Conservation (phyloP, 257 asterid species). For the Mentha longifolia region DNA sequence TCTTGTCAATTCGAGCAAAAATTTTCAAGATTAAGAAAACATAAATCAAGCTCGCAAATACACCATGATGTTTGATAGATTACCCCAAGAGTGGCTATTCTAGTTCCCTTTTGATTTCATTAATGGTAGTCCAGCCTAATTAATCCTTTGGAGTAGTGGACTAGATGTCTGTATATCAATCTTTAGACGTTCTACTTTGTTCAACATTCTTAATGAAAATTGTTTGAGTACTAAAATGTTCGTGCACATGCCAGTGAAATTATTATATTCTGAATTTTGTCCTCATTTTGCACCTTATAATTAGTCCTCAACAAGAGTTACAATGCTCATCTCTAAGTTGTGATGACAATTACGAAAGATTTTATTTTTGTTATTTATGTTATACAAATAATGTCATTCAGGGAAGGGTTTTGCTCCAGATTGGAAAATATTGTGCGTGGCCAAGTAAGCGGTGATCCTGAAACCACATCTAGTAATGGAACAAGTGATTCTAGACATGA, state of each 20-base stretch:
- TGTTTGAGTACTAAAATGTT: not conserved
- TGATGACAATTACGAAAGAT: not conserved
- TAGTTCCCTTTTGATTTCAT: not conserved
- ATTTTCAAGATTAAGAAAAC: constrained; percentile 1
- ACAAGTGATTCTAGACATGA: constrained; percentile 49
- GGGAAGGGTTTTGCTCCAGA: constrained; percentile 88
- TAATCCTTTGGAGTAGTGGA: constrained; percentile 19
- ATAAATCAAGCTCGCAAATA: not conserved
- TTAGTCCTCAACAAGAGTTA: constrained; percentile 9
- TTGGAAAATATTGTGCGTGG: constrained; percentile 68
- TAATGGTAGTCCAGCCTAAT: constrained; percentile 7
- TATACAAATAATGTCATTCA: constrained; percentile 39
- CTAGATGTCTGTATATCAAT: constrained; percentile 7
- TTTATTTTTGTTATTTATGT: constrained; percentile 13
- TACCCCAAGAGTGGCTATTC: not conserved
- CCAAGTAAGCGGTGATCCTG: constrained; percentile 67
- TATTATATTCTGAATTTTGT: not conserved
- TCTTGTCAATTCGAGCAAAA: constrained; percentile 12
- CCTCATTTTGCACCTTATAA: constrained; percentile 9
- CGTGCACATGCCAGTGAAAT: not conserved
- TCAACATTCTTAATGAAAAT: not conserved
- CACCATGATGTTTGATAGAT: not conserved
- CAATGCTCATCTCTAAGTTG: constrained; percentile 13
- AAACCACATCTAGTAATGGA: constrained; percentile 45
- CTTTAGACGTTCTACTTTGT: not conserved